A percentile compares a stretch with the other conserved stretches of the same genome.
Evolutionary conservation across 108 stramenopile genomes (phyloP).

Genomic region (Nitzschia sp.): DNA sequence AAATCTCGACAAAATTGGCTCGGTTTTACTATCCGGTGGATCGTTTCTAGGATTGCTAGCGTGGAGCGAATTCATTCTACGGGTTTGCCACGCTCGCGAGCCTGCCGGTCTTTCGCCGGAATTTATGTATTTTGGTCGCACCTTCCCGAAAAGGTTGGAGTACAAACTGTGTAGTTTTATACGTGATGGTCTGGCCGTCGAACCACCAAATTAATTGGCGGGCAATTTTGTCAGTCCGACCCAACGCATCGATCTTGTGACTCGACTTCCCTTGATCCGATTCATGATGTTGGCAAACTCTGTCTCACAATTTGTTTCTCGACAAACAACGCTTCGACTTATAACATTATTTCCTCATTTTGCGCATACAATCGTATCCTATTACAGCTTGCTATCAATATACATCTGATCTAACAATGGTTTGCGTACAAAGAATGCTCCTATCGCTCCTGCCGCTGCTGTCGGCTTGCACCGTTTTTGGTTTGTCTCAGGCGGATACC

Average conservation of each 20-base stretch:
- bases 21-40: slow-evolving; percentile 8
- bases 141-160: too few relatives aligned
- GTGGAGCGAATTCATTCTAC: background rate
- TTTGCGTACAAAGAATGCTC: background rate
- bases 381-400: background rate
- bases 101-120: background rate
- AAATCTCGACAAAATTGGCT: background rate
- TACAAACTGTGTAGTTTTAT: too few relatives aligned
- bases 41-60: background rate
- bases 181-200: too few relatives aligned
- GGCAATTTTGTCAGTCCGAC: slow-evolving; percentile 15
- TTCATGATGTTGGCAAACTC: background rate
- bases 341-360: background rate
- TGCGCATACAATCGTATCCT: background rate
- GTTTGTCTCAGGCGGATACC: background rate
- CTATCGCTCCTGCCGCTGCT: background rate
- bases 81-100: slow-evolving; percentile 19
- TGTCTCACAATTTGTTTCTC: slow-evolving; percentile 5
- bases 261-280: background rate
- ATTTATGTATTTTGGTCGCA: background rate
- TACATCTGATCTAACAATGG: background rate
- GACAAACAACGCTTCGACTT: background rate
- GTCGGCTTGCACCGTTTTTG: slow-evolving; percentile 1
- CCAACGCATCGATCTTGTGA: slow-evolving; percentile 15
- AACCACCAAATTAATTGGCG: slow-evolving; percentile 3